These are phyloP conservation scores for Tetrahymena malaccensis DNA, from an alignment of 73 alveolate species.

Conservation along the genomic window DNA sequence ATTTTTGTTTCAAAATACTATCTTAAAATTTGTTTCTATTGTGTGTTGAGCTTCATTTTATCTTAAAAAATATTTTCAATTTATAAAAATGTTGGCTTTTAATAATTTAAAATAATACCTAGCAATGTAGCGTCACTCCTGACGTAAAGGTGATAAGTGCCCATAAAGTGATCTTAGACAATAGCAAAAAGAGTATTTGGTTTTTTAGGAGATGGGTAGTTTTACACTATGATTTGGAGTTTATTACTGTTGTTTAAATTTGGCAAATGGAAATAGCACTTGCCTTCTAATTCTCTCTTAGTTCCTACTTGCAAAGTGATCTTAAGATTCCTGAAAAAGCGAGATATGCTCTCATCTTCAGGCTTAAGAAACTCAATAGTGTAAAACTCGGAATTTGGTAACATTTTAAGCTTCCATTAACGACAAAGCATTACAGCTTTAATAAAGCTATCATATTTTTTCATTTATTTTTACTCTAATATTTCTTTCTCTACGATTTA, in stretches of 20 bases:
- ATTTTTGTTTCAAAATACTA: background rate
- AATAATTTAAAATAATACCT: background rate
- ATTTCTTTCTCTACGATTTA: background rate
- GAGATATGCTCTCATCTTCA: background rate
- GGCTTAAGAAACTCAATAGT: background rate
- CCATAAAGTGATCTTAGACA: background rate
- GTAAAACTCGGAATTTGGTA: background rate
- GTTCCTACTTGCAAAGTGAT: background rate
- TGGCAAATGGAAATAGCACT: background rate
- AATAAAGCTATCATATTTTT: background rate
- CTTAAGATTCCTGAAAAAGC: background rate
- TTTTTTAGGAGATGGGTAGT: background rate
- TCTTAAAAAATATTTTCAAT: background rate
- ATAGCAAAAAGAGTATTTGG: background rate
- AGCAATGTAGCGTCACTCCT: background rate
- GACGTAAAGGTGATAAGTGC: background rate
- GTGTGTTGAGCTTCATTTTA: background rate
- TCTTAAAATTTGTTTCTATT: background rate
- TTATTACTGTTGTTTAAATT: background rate
- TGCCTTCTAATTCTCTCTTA: background rate
- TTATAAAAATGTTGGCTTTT: background rate
- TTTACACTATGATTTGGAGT: background rate
- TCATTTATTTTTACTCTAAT: background rate
- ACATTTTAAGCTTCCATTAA: background rate
- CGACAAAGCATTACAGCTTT: background rate